These are phyloP conservation scores for Colletotrichum brevisporum DNA, from an alignment of 2,329 filamentous ascomycete species.

Conservation along the genomic window DNA sequence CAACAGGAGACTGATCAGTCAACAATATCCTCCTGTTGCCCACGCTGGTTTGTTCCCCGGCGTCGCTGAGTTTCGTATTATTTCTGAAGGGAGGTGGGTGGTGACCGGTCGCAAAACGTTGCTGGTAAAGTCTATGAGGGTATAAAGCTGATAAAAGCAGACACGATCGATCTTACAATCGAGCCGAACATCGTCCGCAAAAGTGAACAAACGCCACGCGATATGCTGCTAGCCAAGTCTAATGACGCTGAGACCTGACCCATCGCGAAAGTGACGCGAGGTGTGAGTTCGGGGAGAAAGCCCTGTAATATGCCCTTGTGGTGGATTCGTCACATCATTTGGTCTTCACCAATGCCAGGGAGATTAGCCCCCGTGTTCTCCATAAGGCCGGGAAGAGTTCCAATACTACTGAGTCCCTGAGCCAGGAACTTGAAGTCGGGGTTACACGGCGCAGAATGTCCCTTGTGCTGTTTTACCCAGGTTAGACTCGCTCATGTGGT, in stretches of 20 bases:
- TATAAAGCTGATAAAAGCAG: conserved; percentile 41
- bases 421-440: conserved; percentile 75
- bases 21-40: conserved; percentile 11
- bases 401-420: conserved; percentile 59
- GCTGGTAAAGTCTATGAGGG: conserved; percentile 41
- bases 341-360: conserved; percentile 62
- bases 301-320: neutral
- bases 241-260: too few species aligned
- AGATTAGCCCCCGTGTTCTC: conserved; percentile 48
- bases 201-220: conserved; percentile 36
- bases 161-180: conserved; percentile 34
- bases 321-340: conserved; percentile 43
- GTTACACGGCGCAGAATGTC: conserved; percentile 90
- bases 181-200: conserved; percentile 28
- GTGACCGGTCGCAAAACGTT: conserved; percentile 37
- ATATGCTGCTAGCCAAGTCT: conserved; percentile 27
- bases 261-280: neutral
- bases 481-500: conserved; percentile 3
- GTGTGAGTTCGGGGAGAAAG: neutral
- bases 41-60: conserved; percentile 11
- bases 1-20: conserved; percentile 10
- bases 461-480: conserved; percentile 70
- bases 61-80: conserved; percentile 27
- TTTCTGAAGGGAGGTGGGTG: conserved; percentile 29
- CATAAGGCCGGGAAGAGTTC: conserved; percentile 43